Evolutionary conservation across 129 eudicot genomes (phyloP).

Genomic region (Flaveria sonorensis): DNA sequence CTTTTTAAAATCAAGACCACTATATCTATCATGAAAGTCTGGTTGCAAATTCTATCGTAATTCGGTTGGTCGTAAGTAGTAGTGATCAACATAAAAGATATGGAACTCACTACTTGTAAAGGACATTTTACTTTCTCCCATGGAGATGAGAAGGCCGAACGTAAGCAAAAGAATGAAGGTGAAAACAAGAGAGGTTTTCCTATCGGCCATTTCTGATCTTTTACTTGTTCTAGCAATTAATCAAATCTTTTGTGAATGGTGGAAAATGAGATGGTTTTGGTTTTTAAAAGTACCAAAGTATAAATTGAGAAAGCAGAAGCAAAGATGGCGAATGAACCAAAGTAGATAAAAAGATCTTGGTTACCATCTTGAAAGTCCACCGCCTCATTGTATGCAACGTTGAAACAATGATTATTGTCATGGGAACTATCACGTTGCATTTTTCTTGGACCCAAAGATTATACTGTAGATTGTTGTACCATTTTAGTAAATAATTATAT

Average conservation of each 20-base stretch:
- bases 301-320: conserved; percentile 18
- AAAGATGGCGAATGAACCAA: conserved; percentile 1
- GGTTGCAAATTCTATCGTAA: no score
- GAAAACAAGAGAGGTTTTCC: conserved; percentile 9
- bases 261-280: conserved; percentile 1
- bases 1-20: no score
- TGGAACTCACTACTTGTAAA: conserved; percentile 20
- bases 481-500: no score
- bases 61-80: no score
- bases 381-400: conserved; percentile 23
- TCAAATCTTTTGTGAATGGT: neutral
- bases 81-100: neutral
- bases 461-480: no score
- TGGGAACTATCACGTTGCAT: no score
- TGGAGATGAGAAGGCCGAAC: conserved; percentile 26
- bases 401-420: conserved; percentile 25
- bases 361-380: neutral
- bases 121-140: conserved; percentile 32
- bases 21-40: no score
- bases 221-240: neutral
- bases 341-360: neutral
- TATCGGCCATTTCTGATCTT: conserved; percentile 33
- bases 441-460: no score
- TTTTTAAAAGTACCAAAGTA: conserved; percentile 5
- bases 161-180: conserved; percentile 24